Evolutionary conservation across 2,329 filamentous ascomycete species (phyloP), one percentile per base, ranked within the genome.

Genomic region (Paracamarosporium sp.): DNA sequence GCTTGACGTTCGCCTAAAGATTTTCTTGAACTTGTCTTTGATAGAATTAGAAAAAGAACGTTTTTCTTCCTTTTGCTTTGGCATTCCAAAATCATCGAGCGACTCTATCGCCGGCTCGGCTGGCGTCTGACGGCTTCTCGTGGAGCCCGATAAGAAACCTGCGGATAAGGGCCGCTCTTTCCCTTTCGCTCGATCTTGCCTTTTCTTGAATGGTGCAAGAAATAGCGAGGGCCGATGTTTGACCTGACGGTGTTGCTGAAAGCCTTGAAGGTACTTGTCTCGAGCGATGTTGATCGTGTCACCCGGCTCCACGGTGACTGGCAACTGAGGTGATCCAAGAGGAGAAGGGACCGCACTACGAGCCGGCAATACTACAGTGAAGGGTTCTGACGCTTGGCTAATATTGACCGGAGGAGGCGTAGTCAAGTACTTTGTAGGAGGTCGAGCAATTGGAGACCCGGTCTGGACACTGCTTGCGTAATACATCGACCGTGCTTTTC

Each of bases 21-120:
- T 78, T 35, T 75, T 83, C 71, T 83, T 89, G 57, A 92, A 66
- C 56, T 82, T 90, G 46, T 80, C 83, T 66, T 83, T 89, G 36
- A 92, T 67, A 0, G 83, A 85, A 15, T 80, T 82, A 0, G 89
- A 91, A 13, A 87, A 85, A 30, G 86, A 87, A 24, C 89, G 82
- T 11, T 85, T 84, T 50, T 83, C 87, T 28, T 78, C 68, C 3
- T 84, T 82, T 20, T 76, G 63, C 2, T 54, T 64, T 5, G 67
- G 65, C 43, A 68, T 61, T 40, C 50, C 53, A 41, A 66, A 66
- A 2, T 72, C 69, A 13, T 36, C 57, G n/a, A 67, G n/a, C 13
- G 59, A 59, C 3, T 67, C 64, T 1, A 48, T 17, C 38, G 20
- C 66, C 25, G 56, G 53, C 3, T 67, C 64, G 3, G 44, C 46